A percentile compares a stretch with the other conserved stretches of the same genome.
Conservation (phyloP, 208 protist species). For the Trypanosoma caninum region DNA sequence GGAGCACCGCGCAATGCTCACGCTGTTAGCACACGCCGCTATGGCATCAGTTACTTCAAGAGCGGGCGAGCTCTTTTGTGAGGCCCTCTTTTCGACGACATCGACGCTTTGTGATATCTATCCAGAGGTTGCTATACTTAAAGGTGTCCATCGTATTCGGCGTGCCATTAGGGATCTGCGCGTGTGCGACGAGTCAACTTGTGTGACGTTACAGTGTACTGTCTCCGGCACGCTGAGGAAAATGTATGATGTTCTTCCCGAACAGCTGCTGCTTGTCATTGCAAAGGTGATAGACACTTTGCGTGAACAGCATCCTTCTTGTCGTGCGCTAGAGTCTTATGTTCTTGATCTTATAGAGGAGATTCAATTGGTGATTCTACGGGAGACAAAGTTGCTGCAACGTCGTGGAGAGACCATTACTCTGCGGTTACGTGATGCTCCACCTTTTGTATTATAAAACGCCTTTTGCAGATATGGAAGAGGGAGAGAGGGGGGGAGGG, state of each 20-base stretch:
- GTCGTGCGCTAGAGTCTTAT: constrained; percentile 12
- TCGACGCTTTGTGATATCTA: constrained; percentile 29
- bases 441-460: constrained; percentile 23
- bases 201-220: constrained; percentile 22
- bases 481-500: neutral
- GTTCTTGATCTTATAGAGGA: constrained; percentile 19
- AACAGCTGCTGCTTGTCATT: constrained; percentile 62
- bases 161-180: constrained; percentile 47
- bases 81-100: constrained; percentile 12
- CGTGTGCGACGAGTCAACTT: constrained; percentile 24
- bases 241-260: constrained; percentile 45
- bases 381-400: constrained; percentile 23
- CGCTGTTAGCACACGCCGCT: constrained; percentile 39
- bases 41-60: constrained; percentile 23
- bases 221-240: constrained; percentile 25
- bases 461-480: too few relatives aligned
- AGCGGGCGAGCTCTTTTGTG: constrained; percentile 24
- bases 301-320: neutral
- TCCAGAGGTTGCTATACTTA: constrained; percentile 52
- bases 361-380: constrained; percentile 21
- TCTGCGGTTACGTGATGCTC: constrained; percentile 7
- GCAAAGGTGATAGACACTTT: constrained; percentile 25
- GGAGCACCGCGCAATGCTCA: constrained; percentile 36
- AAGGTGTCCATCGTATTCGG: constrained; percentile 43
- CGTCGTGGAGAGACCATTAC: constrained; percentile 12